These are phyloP conservation scores for Gossypium turneri DNA, from an alignment of 345 rosid species.

Conservation along the genomic window DNA sequence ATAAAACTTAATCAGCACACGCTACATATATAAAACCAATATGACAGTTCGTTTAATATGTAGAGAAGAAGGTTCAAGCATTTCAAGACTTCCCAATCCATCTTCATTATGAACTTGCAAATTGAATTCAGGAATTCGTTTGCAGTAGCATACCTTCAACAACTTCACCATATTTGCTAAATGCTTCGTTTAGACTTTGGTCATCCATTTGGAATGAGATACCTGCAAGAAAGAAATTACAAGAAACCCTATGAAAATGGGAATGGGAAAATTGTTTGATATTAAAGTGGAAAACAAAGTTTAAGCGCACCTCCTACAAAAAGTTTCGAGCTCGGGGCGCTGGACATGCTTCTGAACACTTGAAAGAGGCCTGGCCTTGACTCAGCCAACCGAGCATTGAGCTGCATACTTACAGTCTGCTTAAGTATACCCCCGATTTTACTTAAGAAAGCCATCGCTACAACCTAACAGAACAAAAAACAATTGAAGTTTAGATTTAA, in stretches of 20 bases:
- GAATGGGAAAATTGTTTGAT: background rate
- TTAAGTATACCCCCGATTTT: conserved; percentile 64
- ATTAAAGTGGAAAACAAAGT: background rate
- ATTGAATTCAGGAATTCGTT: background rate
- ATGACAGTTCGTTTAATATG: background rate
- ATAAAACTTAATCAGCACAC: conserved; percentile 11
- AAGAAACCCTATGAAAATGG: background rate
- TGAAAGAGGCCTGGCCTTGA: conserved; percentile 68
- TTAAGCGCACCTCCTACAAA: conserved; percentile 69
- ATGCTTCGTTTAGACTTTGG: conserved; percentile 58
- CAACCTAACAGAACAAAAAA: conserved; percentile 23
- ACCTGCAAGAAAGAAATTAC: conserved; percentile 38
- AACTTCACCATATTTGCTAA: conserved; percentile 76
- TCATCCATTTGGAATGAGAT: conserved; percentile 68
- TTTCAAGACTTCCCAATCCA: conserved; percentile 2
- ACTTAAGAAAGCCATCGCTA: conserved; percentile 73
- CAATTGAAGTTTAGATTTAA: background rate
- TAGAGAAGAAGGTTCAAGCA: background rate
- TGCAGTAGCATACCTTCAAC: conserved; percentile 45
- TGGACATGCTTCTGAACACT: conserved; percentile 71
- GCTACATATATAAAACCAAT: background rate
- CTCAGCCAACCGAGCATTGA: conserved; percentile 37
- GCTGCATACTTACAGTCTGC: conserved; percentile 59
- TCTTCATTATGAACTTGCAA: background rate
- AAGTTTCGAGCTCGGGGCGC: conserved; percentile 65